Evolutionary conservation across 75 land plant species (phyloP), one percentile per base, ranked within the genome.

Genomic region (Isoetes taiwanensis): DNA sequence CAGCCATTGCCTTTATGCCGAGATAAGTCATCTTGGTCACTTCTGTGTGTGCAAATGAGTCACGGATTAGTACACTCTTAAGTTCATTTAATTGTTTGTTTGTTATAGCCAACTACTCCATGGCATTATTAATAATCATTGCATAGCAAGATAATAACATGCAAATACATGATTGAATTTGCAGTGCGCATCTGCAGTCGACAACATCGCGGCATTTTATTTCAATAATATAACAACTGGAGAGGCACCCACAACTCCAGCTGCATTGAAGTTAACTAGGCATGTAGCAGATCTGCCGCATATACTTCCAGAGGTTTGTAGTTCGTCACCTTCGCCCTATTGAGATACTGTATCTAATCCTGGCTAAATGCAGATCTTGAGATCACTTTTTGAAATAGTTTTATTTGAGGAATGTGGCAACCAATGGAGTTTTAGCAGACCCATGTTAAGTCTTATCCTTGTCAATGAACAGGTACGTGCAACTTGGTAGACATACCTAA

Each of bases 381-480:
- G 77, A 65, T 83, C 86, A 11, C 78, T 90, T 2, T 86, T 90
- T 69, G 97, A 90, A 62, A 77, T 86, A 50, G 81, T 86, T 28
- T 50, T 90, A 34, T 90, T 82, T 67, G 97, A 90, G 70, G 97
- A 90, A 30, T 85, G 77, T 59, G 72, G 81, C 20, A 86, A 82
- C 41, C 93, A 83, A 43, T 90, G 93, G 93, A 86, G 93, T 69
- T 76, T 90, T 53, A 86, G 97, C 69, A 67, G 93, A 43, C 93
- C 97, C 48, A 86, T 90, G 84, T 66, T 90, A 28, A 80, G 86
- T 61, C 69, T 90, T 32, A 86, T 86, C 57, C 76, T 90, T 32
- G 72, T 86, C 9, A 90, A 71, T 76, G 93, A 86, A 61, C 93
- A 86, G 87, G 93, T 86, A 52, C 14, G 31, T 4, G 11, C 26